Conservation (phyloP, 495 filamentous ascomycete species). For the Niebla homalea region DNA sequence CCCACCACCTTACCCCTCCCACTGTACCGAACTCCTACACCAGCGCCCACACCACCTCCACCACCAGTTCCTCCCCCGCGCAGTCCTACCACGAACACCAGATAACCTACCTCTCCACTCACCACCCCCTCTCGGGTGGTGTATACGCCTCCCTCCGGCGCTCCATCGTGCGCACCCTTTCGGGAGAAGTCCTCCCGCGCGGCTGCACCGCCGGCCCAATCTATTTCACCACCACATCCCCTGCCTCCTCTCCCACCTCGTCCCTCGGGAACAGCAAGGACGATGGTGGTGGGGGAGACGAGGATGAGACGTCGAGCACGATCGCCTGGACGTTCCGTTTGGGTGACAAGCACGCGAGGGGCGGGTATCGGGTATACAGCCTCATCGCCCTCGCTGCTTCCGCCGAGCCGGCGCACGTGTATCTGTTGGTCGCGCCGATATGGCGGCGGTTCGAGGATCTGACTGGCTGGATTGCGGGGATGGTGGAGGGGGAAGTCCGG, state of each 20-base stretch:
- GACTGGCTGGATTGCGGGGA: slow-evolving; percentile 53
- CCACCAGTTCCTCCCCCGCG: slow-evolving; percentile 29
- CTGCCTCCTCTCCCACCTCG: too few species aligned
- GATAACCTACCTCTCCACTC: slow-evolving; percentile 74
- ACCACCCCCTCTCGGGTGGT: slow-evolving; percentile 57
- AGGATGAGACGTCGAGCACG: slow-evolving; percentile 74
- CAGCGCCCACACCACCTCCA: neutral
- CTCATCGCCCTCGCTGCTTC: slow-evolving; percentile 71
- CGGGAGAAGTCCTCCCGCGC: slow-evolving; percentile 70
- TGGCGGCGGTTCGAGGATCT: slow-evolving; percentile 64
- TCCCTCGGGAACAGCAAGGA: too few species aligned
- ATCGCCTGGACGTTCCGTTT: slow-evolving; percentile 89
- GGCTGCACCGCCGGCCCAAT: slow-evolving; percentile 64
- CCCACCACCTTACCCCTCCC: slow-evolving; percentile 29
- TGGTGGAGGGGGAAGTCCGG: slow-evolving; percentile 48
- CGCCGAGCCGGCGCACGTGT: slow-evolving; percentile 49
- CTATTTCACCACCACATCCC: slow-evolving; percentile 63
- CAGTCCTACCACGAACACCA: slow-evolving; percentile 61
- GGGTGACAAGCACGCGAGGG: slow-evolving; percentile 75
- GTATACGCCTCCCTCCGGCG: slow-evolving; percentile 78
- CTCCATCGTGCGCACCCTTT: slow-evolving; percentile 75
- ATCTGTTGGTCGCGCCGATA: slow-evolving; percentile 33
- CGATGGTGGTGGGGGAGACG: slow-evolving; percentile 22
- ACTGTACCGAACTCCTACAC: slow-evolving; percentile 7
- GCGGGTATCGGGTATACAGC: slow-evolving; percentile 74